Evolutionary conservation across 371 early-diverging fungal genomes (phyloP), one percentile per base, ranked within the genome.

Genomic region (Nematocida sp.): DNA sequence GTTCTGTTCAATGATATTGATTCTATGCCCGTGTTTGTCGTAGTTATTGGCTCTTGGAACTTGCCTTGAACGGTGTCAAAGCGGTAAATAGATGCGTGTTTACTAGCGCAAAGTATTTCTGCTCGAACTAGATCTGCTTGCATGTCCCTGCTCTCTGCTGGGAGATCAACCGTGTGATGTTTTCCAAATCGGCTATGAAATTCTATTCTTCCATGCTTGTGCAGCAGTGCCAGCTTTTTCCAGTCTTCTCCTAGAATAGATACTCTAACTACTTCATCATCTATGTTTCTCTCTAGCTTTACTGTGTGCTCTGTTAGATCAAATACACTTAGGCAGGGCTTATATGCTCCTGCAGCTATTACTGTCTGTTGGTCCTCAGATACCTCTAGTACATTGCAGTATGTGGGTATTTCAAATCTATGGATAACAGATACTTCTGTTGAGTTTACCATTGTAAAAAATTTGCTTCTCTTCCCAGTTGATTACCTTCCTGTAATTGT

Each of bases 231-330:
- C 3, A 88, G 84, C 81, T 96, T 98, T 34, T 91, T 92, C 93
- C 94, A 95, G 84, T 96, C 95, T 75, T 95, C 93, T 0, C 90
- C 90, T 40, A 98, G 82, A 17, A 93, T 85, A 87, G 67, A 21
- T 19, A 75, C 37, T 64, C 77, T 74, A 53, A 81, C 32, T 13
- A 91, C 91, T 79, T 98, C 99, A 7, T 87, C 81, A 70, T 94
- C 91, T 0, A 90, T 89, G 82, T 95, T 94, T 49, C 99, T 88
- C 75, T 96, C 95, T 80, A 95, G 91, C 85, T 95, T 95, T 88
- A 94, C 88, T 2, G 93, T 87, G 84, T 92, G 86, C 77, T 95
- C 89, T 1, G 87, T 80, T 67, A 90, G 89, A 55, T 96, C 97
- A 77, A 85, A 96, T 0, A 93, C 91, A 61, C 93, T 87, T 79